Percentiles rank a stretch among this genome's conserved stretches.
Conservation (phyloP, 2,329 filamentous ascomycete genomes). For the Lachnellula subtilissima region DNA sequence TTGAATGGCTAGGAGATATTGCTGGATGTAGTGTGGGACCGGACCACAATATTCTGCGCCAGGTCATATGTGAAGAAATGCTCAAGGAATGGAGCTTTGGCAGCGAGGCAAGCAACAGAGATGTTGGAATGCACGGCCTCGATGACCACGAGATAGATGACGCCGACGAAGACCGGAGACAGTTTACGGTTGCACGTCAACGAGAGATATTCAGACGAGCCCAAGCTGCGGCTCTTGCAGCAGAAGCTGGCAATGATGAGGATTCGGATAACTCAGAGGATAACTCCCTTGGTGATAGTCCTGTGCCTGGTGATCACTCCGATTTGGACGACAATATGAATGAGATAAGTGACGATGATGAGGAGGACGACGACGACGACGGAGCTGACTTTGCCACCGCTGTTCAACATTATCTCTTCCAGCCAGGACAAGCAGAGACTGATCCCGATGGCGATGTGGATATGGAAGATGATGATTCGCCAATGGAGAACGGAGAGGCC, state of each 20-base stretch:
- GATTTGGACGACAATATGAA: conserved; percentile 19
- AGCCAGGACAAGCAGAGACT: conserved; percentile 32
- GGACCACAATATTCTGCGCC: conserved; percentile 73
- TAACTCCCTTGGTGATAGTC: conserved; percentile 29
- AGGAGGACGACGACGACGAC: conserved; percentile 44
- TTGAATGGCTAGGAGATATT: conserved; percentile 94
- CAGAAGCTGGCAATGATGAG: conserved; percentile 27
- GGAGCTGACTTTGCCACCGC: conserved; percentile 4
- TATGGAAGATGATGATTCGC: conserved; percentile 47
- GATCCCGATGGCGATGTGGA: conserved; percentile 41
- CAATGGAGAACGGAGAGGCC: conserved; percentile 70
- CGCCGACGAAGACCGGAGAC: conserved; percentile 15
- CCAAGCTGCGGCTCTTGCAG: conserved; percentile 15
- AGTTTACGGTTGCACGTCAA: conserved; percentile 12
- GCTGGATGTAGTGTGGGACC: conserved; percentile 79
- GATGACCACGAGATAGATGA: conserved; percentile 67
- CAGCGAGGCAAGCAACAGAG: conserved; percentile 74
- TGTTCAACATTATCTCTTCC: conserved; percentile 5
- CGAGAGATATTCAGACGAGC: conserved; percentile 12
- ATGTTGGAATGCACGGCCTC: conserved; percentile 71
- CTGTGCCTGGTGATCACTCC: conserved; percentile 24
- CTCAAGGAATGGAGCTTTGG: conserved; percentile 83
- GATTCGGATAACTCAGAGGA: conserved; percentile 12
- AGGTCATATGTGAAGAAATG: conserved; percentile 84
- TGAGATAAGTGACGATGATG: conserved; percentile 12